These are phyloP conservation scores for Phlebopus sp. DNA, from an alignment of 1,284 basidiomycete genomes.

Conservation along the genomic window DNA sequence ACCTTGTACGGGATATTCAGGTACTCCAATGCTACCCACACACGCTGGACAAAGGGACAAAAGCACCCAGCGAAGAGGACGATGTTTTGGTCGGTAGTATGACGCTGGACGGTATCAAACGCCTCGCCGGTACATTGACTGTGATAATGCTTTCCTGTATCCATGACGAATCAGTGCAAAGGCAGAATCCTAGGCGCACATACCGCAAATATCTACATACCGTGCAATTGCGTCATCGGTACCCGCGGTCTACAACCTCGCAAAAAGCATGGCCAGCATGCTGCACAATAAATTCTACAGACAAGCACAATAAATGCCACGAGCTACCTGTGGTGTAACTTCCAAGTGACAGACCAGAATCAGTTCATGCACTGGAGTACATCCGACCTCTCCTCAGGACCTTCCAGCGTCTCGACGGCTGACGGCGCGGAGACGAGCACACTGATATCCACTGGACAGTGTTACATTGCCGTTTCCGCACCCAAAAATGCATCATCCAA, in stretches of 20 bases:
- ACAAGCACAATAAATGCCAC: no score
- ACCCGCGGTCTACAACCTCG: no score
- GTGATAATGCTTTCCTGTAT: conserved; percentile 29
- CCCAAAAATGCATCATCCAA: conserved; percentile 15
- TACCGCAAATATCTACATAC: no score
- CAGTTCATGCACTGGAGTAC: no score
- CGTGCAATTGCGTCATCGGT: no score
- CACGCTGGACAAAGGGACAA: conserved; percentile 47
- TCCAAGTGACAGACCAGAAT: no score
- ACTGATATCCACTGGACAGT: conserved; percentile 12
- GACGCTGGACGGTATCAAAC: conserved; percentile 34
- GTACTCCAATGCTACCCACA: conserved; percentile 42
- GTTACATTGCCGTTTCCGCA: conserved; percentile 1
- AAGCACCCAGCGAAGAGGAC: conserved; percentile 41
- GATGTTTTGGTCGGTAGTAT: conserved; percentile 25
- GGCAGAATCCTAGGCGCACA: no score
- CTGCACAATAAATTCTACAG: no score
- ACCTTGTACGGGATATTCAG: conserved; percentile 37
- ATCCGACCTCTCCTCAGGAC: no score
- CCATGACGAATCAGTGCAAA: conserved; percentile 4
- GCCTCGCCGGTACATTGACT: conserved; percentile 39
- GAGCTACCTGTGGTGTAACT: no score
- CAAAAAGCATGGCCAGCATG: no score
- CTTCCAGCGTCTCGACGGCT: background rate
- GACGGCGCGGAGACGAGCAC: background rate